Percentiles rank a stretch among this genome's conserved stretches.
Conservation (phyloP, 257 asterid genomes). For the Solanum chiquidenum region DNA sequence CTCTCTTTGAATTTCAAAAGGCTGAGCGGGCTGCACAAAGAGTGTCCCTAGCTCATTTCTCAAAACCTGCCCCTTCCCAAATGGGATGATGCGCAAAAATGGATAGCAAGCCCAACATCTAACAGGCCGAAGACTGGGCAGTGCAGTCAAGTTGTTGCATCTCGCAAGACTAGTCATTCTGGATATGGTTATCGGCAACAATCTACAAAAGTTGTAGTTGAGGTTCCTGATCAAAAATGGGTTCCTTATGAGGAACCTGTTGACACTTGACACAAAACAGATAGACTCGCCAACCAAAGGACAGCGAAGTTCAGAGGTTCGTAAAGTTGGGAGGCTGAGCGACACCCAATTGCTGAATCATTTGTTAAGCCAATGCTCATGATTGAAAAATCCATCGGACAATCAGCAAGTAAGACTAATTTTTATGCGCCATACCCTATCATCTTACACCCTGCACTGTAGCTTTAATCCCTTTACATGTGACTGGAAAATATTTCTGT, state of each 20-base stretch:
- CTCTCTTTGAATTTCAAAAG: constrained; percentile 29
- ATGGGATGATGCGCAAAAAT: constrained; percentile 37
- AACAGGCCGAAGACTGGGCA: constrained; percentile 7
- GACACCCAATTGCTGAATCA: constrained; percentile 13
- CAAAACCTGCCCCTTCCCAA: constrained; percentile 25
- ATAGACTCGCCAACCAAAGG: constrained; percentile 22
- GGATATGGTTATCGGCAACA: constrained; percentile 13
- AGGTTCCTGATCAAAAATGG: constrained; percentile 14
- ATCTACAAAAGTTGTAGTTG: constrained; percentile 16
- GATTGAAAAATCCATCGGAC: constrained; percentile 17
- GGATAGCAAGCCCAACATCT: constrained; percentile 33
- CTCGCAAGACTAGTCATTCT: constrained; percentile 15
- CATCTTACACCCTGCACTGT: not conserved
- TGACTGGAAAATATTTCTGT: not conserved
- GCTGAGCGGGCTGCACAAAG: constrained; percentile 19
- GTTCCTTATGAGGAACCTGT: constrained; percentile 19
- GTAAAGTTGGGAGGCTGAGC: constrained; percentile 23
- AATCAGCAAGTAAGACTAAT: constrained; percentile 23
- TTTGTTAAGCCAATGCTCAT: constrained; percentile 14
- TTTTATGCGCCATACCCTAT: not conserved
- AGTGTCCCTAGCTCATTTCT: constrained; percentile 19
- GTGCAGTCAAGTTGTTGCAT: constrained; percentile 19
- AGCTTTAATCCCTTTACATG: not conserved
- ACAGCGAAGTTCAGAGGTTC: constrained; percentile 18
- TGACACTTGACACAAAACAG: constrained; percentile 26